Evolutionary conservation across 2,329 filamentous ascomycete genomes (phyloP).

Genomic region (Stachybotrys echinatus): DNA sequence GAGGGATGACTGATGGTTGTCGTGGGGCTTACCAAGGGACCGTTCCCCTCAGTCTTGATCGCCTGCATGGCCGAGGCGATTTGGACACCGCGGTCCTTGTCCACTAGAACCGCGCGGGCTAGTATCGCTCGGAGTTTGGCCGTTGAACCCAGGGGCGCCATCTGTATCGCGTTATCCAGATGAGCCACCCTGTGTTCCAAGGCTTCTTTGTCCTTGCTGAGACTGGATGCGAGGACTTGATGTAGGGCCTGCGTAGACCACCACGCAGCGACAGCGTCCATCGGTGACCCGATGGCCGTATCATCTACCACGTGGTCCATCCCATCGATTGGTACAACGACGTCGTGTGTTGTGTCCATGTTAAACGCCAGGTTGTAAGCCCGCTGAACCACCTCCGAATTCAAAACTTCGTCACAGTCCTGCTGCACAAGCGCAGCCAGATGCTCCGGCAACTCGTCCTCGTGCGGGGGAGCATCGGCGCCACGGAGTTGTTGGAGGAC

Average conservation of each 20-base stretch:
- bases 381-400: constrained; percentile 71
- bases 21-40: constrained; percentile 17
- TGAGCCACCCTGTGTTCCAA: constrained; percentile 26
- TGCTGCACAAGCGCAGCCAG: constrained; percentile 70
- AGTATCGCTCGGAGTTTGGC: constrained; percentile 58
- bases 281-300: constrained; percentile 73
- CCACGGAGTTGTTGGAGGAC: constrained; percentile 36
- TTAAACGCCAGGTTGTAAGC: constrained; percentile 91
- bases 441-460: constrained; percentile 65
- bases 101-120: constrained; percentile 50
- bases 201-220: constrained; percentile 43
- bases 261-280: constrained; percentile 90
- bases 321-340: constrained; percentile 58
- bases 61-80: constrained; percentile 53
- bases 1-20: constrained; percentile 43
- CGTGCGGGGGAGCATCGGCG: constrained; percentile 39
- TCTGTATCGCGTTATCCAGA: constrained; percentile 63
- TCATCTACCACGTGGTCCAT: constrained; percentile 85
- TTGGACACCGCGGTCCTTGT: constrained; percentile 48
- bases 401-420: constrained; percentile 78
- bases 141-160: constrained; percentile 73
- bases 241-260: constrained; percentile 74
- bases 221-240: constrained; percentile 57
- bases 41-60: constrained; percentile 28
- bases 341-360: constrained; percentile 63